phyloP scores from a whole-genome alignment of 176 grass and related monocot genomes.

The Typha latifolia region DNA sequence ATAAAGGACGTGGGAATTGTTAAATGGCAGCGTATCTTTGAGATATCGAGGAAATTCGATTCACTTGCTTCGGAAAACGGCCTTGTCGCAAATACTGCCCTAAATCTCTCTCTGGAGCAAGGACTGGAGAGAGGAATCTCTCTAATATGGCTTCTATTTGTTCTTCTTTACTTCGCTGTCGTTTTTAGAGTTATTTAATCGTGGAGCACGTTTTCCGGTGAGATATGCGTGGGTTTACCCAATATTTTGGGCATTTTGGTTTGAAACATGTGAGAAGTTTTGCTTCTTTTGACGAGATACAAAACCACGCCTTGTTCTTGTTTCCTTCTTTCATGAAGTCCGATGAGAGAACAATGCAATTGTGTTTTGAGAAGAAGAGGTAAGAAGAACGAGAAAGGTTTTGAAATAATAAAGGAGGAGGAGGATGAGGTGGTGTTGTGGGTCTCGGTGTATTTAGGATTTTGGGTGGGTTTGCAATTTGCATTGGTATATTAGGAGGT shows the following conservation, averaged over 20 bases:
- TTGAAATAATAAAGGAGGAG: not conserved
- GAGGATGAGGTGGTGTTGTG: conserved; percentile 28
- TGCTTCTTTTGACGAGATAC: conserved; percentile 70
- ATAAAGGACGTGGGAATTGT: conserved; percentile 1
- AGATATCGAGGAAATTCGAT: conserved; percentile 9
- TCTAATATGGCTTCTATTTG: not conserved
- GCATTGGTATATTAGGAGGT: conserved; percentile 48
- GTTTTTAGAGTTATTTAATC: not conserved
- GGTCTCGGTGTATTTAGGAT: conserved; percentile 25
- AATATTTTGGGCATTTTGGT: not conserved
- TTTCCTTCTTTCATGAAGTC: conserved; percentile 26
- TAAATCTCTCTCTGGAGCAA: too few species aligned
- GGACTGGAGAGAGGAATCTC: too few species aligned
- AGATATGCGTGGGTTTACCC: not conserved
- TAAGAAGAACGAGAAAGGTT: not conserved
- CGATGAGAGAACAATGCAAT: conserved; percentile 37
- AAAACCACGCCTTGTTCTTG: conserved; percentile 30
- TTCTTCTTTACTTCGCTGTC: conserved; percentile 3
- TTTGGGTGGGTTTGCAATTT: conserved; percentile 38
- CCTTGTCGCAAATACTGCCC: too few species aligned
- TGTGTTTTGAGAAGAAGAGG: conserved; percentile 2
- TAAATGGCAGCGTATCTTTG: conserved; percentile 21
- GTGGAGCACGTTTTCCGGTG: not conserved
- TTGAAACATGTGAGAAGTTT: conserved; percentile 44
- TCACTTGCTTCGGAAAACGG: too few species aligned